phyloP scores from a whole-genome alignment of 2,329 filamentous ascomycete genomes.

The Phyllosticta citriasiana region DNA sequence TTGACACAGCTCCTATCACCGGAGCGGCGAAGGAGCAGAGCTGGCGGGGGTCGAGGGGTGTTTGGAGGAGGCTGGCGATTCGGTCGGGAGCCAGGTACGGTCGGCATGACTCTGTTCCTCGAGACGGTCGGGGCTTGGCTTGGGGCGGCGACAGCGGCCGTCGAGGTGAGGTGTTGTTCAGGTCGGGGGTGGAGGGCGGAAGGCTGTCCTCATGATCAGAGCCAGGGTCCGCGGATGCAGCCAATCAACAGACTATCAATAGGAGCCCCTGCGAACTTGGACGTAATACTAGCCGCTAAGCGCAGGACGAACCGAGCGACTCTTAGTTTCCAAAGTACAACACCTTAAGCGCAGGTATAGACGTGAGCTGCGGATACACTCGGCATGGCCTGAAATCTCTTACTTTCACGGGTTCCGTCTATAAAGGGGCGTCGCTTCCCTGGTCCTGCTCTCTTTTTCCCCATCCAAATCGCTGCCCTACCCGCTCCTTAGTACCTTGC shows the following conservation, averaged over 20 bases:
- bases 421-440: conserved; percentile 3
- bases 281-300: conserved; percentile 14
- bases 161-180: background rate
- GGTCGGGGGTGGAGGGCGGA: background rate
- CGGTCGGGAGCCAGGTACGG: background rate
- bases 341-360: conserved; percentile 18
- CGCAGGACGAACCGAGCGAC: conserved; percentile 14
- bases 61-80: background rate
- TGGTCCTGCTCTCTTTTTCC: background rate
- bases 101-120: background rate
- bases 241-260: background rate
- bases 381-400: conserved; percentile 6
- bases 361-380: conserved; percentile 12
- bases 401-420: background rate
- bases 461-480: background rate
- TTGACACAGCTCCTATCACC: background rate
- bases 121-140: background rate
- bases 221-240: background rate
- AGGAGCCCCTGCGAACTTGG: background rate
- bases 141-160: background rate
- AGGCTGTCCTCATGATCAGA: background rate
- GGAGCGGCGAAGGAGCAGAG: background rate
- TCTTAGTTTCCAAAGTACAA: conserved; percentile 5
- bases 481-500: background rate
- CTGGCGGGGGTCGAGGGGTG: background rate